These are phyloP conservation scores for Penicillium crystallinum DNA, from an alignment of 495 filamentous ascomycete genomes.

Conservation along the genomic window DNA sequence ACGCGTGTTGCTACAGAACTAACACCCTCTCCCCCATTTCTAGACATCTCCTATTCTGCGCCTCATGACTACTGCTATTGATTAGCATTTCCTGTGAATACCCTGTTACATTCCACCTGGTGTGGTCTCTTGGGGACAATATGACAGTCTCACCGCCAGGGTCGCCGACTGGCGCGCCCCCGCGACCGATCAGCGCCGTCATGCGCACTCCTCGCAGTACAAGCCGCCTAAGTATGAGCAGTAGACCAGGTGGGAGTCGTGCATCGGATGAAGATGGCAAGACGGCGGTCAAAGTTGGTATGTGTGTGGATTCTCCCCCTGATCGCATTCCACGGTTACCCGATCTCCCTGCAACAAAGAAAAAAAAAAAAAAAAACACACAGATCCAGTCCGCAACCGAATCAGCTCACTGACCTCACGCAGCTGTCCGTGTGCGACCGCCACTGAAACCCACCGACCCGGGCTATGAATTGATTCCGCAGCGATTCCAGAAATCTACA, in stretches of 20 bases:
- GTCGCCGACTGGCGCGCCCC: slow-evolving; percentile 52
- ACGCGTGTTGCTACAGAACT: slow-evolving; percentile 6
- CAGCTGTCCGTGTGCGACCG: slow-evolving; percentile 92
- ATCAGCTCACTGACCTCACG: slow-evolving; percentile 7
- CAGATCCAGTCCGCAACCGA: not conserved
- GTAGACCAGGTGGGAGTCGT: slow-evolving; percentile 74
- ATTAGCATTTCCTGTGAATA: slow-evolving; percentile 12
- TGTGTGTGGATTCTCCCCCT: slow-evolving; percentile 36
- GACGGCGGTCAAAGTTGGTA: slow-evolving; percentile 99
- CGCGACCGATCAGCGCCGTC: slow-evolving; percentile 81
- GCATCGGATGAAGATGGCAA: slow-evolving; percentile 90
- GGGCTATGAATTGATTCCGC: slow-evolving; percentile 89
- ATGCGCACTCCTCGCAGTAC: slow-evolving; percentile 75
- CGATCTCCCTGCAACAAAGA: not conserved
- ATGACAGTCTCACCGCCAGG: slow-evolving; percentile 57
- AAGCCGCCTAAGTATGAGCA: slow-evolving; percentile 86
- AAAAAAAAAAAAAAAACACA: not conserved
- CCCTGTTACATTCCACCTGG: slow-evolving; percentile 17
- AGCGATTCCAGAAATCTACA: slow-evolving; percentile 90
- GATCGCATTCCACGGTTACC: slow-evolving; percentile 11
- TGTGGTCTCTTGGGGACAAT: slow-evolving; percentile 20
- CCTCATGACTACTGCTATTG: slow-evolving; percentile 19
- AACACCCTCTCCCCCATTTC: slow-evolving; percentile 3
- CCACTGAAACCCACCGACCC: slow-evolving; percentile 80
- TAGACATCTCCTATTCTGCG: slow-evolving; percentile 14